Evolutionary conservation across 2,329 filamentous ascomycete genomes (phyloP), one percentile per base, ranked within the genome.

Genomic region (Zasmidium angulare): DNA sequence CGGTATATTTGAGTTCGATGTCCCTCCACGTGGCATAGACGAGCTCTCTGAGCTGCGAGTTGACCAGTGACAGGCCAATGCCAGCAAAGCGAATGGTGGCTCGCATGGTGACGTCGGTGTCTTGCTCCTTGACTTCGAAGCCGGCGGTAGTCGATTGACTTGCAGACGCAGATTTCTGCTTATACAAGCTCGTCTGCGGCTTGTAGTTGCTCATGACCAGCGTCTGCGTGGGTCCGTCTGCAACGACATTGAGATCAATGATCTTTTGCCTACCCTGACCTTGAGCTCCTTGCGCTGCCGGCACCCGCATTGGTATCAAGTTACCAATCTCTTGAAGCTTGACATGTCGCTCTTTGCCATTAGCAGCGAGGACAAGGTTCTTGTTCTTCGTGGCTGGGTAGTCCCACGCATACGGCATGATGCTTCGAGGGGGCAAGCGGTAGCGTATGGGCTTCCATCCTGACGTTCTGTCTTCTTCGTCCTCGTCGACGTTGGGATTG

Each of bases 361-460:
- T 86, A 7, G 88, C 89, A 55, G 82, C 87, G 71, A 99, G 86
- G 52, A 98, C 86, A 43, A 99, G 85, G 73, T 97, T 95, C 70
- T 95, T 96, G 77, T 91, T 89, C 77, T 96, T 97, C n/a, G 92
- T 93, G 1, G 95, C 93, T 1, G 95, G 96, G 76, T 96, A 99
- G 72, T 99, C 96, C 95, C 95, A 99, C 1, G 95, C 93, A 71
- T 99, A 99, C 0, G 96, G 95, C 95, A 99, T 99, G 75, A 99
- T 97, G 75, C 93, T 98, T 61, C 95, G 84, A 12, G 93, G 88
- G 1, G 96, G 96, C 26, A 99, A 81, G 29, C 93, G 89, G 76
- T 99, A 99, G 55, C 91, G 84, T 62, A 99, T 91, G 1, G 92
- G 93, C 64, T 90, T 89, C 91, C 95, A 99, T 2, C 91, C 91